A percentile compares a stretch with the other conserved stretches of the same genome.
phyloP scores from a whole-genome alignment of 1,284 basidiomycete genomes.

The Anthracocystis panici-leucophaei region DNA sequence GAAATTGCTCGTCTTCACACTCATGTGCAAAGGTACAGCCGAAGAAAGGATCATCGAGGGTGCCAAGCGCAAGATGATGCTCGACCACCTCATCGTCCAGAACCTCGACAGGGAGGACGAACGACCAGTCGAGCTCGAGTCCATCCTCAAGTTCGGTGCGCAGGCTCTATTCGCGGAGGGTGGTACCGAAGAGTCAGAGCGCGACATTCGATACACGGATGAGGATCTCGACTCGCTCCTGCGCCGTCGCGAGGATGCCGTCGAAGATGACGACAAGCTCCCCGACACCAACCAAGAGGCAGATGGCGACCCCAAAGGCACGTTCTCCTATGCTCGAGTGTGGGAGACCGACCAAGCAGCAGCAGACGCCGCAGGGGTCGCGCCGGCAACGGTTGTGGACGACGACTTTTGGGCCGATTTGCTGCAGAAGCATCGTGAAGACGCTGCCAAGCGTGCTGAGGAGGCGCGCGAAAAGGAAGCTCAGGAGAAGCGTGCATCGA shows the following conservation, averaged over 20 bases:
- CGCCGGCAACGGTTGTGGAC: constrained; percentile 59
- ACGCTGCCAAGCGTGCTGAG: constrained; percentile 29
- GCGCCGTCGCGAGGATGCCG: constrained; percentile 54
- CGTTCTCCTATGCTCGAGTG: constrained; percentile 68
- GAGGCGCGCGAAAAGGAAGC: constrained; percentile 26
- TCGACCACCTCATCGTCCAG: constrained; percentile 70
- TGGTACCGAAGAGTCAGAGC: constrained; percentile 59
- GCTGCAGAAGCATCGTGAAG: constrained; percentile 62
- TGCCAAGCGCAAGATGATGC: constrained; percentile 67
- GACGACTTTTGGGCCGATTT: constrained; percentile 65
- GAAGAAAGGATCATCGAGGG: constrained; percentile 69
- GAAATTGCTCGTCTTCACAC: constrained; percentile 70
- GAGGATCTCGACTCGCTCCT: constrained; percentile 68
- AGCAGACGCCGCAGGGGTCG: constrained; percentile 25
- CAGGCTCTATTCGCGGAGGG: constrained; percentile 68
- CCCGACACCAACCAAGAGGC: constrained; percentile 2
- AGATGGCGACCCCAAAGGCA: constrained; percentile 36
- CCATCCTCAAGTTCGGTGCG: constrained; percentile 69
- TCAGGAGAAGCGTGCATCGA: constrained; percentile 29
- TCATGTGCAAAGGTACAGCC: constrained; percentile 70
- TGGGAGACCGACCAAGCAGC: constrained; percentile 61
- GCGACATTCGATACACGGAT: constrained; percentile 65
- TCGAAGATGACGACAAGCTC: constrained; percentile 46
- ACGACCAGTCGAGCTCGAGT: constrained; percentile 62
- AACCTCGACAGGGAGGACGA: constrained; percentile 58